A percentile compares a stretch with the other conserved stretches of the same genome.
phyloP scores from a whole-genome alignment of 2,329 filamentous ascomycete genomes.

The Fusarium sp. region DNA sequence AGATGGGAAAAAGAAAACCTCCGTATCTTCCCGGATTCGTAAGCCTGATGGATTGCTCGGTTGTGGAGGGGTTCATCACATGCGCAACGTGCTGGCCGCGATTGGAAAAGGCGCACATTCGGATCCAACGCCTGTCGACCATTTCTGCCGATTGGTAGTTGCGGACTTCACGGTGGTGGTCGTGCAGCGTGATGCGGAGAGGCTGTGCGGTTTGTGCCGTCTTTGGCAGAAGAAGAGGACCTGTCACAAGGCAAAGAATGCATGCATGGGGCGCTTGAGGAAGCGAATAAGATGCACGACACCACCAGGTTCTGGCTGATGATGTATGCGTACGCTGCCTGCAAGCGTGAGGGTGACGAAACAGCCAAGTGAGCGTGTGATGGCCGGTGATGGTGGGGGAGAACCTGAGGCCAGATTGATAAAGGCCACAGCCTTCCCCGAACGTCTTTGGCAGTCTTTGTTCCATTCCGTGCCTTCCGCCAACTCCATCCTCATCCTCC shows the following conservation, averaged over 20 bases:
- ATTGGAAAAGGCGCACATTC: conserved; percentile 20
- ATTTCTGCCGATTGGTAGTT: conserved; percentile 30
- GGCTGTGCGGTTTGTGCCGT: conserved; percentile 28
- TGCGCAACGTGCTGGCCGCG: conserved; percentile 18
- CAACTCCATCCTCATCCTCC: conserved; percentile 12
- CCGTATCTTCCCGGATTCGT: conserved; percentile 37
- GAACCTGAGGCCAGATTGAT: conserved; percentile 42
- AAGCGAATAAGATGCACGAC: conserved; percentile 44
- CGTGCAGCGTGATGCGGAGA: conserved; percentile 36
- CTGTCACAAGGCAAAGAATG: conserved; percentile 44
- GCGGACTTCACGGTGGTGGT: conserved; percentile 35
- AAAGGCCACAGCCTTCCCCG: conserved; percentile 32
- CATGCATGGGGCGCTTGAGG: conserved; percentile 41
- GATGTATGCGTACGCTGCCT: conserved; percentile 35
- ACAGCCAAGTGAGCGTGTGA: conserved; percentile 35
- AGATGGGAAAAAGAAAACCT: conserved; percentile 24
- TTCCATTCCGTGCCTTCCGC: conserved; percentile 15
- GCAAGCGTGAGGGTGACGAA: conserved; percentile 21
- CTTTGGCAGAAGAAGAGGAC: conserved; percentile 19
- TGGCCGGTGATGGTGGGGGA: conserved; percentile 39
- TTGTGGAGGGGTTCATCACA: conserved; percentile 33
- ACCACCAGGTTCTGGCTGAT: conserved; percentile 37
- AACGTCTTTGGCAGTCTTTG: neutral
- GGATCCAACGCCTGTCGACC: conserved; percentile 10
- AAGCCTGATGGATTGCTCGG: conserved; percentile 19